Conservation (phyloP, 345 rosid genomes). For the Salix dunnii region DNA sequence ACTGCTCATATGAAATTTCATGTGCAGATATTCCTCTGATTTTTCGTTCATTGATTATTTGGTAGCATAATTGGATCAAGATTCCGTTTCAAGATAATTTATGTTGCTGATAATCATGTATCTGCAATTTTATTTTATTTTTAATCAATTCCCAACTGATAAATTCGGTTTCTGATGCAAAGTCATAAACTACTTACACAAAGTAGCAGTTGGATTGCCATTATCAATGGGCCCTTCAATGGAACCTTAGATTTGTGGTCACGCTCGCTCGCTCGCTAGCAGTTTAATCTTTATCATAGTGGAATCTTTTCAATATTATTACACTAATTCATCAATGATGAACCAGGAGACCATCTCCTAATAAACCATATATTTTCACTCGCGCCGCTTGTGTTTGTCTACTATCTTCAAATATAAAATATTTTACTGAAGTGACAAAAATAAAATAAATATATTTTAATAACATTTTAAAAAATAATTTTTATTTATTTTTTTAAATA, state of each 20-base stretch:
- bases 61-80: constrained; percentile 7
- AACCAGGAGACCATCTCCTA: not conserved
- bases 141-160: not conserved
- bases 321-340: not conserved
- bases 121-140: not conserved
- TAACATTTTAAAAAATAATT: not conserved
- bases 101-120: not conserved
- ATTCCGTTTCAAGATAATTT: not conserved
- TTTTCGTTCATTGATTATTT: not conserved
- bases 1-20: constrained; percentile 8
- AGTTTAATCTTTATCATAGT: not conserved
- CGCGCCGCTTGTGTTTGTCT: not conserved
- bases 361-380: too few relatives aligned
- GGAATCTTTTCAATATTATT: constrained; percentile 11
- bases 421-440: too few relatives aligned
- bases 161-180: not conserved
- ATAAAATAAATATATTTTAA: too few relatives aligned
- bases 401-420: not conserved
- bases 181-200: constrained; percentile 11
- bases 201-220: constrained; percentile 5
- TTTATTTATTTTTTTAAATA: not conserved
- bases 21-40: constrained; percentile 24
- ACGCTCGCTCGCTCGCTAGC: not conserved
- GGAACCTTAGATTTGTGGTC: not conserved
- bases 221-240: constrained; percentile 7